Evolutionary conservation across 2,329 filamentous ascomycete genomes (phyloP), one percentile per base, ranked within the genome.

Genomic region (Alternaria tenuissima): DNA sequence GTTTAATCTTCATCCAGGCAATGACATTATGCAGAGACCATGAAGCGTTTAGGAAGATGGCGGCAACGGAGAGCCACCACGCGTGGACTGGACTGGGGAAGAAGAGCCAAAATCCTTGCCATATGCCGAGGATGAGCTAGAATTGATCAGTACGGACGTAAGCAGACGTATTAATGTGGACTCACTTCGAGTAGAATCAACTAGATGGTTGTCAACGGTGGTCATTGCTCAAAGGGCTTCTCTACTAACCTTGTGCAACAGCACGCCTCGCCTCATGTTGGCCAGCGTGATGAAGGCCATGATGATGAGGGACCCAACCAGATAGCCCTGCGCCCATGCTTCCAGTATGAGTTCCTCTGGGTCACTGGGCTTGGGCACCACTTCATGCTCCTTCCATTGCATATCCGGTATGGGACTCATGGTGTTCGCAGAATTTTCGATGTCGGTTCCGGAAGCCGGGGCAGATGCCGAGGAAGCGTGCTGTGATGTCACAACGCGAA

Each of bases 1-100:
- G 88, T 54, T 83, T 84, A 63, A 86, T 87, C 75, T 90, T 90
- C 75, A 90, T 84, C 88, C 88, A 90, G 0, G 88, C 83, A 60
- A 90, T 87, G 61, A 90, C 81, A 63, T 90, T 90, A 74, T 90
- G 88, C 8, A 90, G 76, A 12, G 81, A 83, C 86, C 87, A 89
- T 4, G 86, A 88, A n/a, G 83, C 78, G 64, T 88, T 88, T 24
- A 90, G 82, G 18, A 86, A 82, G 7, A 89, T 84, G 7, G 86
- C 87, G 3, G 85, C 87, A 24, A 82, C 79, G 2, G 86, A 87
- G 3, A 90, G 80, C 75, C 88, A 90, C 88, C 88, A 90, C 49
- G 85, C 86, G 69, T 88, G 88, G 3, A 80, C 79, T 0, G 85
- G 85, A 8, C 80, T 81, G 61, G 82, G 77, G 55, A 84, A 82